Percentiles rank a stretch among this genome's conserved stretches.
Evolutionary conservation across 2,329 filamentous ascomycete species (phyloP).

Genomic region (Chaetomium olivaceum): DNA sequence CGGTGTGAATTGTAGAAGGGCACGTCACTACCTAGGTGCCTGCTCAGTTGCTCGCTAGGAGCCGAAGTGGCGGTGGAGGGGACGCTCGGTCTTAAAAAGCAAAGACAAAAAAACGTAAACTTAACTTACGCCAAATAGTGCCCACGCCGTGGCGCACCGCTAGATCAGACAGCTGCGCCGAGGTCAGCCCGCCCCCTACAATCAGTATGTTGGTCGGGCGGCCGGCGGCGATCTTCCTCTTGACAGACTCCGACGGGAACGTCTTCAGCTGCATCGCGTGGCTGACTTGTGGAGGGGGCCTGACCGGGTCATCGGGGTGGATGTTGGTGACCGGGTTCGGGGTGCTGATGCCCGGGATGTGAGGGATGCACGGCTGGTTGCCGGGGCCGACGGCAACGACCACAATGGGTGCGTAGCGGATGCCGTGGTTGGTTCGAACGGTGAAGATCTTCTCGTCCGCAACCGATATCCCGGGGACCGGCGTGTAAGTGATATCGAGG

Average conservation of each 20-base stretch:
- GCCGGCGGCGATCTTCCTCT: constrained; percentile 51
- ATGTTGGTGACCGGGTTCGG: background rate
- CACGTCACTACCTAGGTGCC: too few relatives aligned
- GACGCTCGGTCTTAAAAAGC: background rate
- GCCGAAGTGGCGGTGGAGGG: too few relatives aligned
- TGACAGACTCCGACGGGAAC: constrained; percentile 57
- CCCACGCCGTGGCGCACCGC: constrained; percentile 64
- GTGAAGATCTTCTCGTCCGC: constrained; percentile 63
- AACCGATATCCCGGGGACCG: constrained; percentile 46
- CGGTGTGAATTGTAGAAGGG: too few relatives aligned
- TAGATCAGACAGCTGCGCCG: constrained; percentile 70
- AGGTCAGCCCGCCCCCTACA: constrained; percentile 74
- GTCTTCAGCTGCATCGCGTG: constrained; percentile 65
- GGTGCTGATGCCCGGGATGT: constrained; percentile 7
- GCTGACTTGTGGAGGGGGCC: constrained; percentile 47
- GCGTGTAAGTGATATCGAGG: constrained; percentile 60
- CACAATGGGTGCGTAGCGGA: constrained; percentile 61
- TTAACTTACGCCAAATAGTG: constrained; percentile 56
- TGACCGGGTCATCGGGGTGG: background rate
- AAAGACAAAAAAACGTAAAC: background rate
- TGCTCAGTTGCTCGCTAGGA: too few relatives aligned
- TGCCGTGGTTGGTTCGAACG: constrained; percentile 55
- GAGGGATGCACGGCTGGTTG: constrained; percentile 56
- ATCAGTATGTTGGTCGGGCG: constrained; percentile 64
- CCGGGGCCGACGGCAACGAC: constrained; percentile 72